Conservation (phyloP, 2,329 filamentous ascomycete genomes). For the Pestalotiopsis sp. region DNA sequence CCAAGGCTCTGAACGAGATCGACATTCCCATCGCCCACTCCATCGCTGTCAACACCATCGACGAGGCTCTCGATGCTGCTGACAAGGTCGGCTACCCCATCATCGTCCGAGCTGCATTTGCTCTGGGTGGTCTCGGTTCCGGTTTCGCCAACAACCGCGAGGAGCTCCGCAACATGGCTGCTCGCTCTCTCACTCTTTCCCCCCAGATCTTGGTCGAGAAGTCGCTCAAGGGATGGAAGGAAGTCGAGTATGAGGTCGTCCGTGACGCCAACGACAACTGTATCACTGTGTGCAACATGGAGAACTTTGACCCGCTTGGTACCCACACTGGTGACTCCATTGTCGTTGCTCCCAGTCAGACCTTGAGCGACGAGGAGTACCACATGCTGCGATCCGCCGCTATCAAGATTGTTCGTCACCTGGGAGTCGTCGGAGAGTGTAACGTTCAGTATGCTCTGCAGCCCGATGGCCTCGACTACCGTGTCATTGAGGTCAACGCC, state of each 20-base stretch:
- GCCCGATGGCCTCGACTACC: slow-evolving; percentile 95
- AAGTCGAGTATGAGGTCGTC: slow-evolving; percentile 98
- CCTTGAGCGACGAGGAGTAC: slow-evolving; percentile 96
- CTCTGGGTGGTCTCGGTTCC: slow-evolving; percentile 92
- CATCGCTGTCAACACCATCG: slow-evolving; percentile 87
- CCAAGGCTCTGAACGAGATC: slow-evolving; percentile 95
- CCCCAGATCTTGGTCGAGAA: slow-evolving; percentile 98
- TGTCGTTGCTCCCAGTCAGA: slow-evolving; percentile 95
- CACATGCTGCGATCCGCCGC: slow-evolving; percentile 98
- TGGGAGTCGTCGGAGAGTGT: slow-evolving; percentile 97
- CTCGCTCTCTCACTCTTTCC: slow-evolving; percentile 87
- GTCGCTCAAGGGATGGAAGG: slow-evolving; percentile 99
- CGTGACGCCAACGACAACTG: slow-evolving; percentile 98
- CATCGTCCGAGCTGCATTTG: slow-evolving; percentile 96
- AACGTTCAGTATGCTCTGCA: slow-evolving; percentile 98
- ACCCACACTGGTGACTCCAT: slow-evolving; percentile 99
- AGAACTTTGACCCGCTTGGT: slow-evolving; percentile 97
- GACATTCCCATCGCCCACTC: slow-evolving; percentile 97
- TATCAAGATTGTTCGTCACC: slow-evolving; percentile 97
- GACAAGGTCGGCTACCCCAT: slow-evolving; percentile 91
- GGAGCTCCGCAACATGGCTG: slow-evolving; percentile 91
- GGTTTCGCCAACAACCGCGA: slow-evolving; percentile 94
- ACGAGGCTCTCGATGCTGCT: slow-evolving; percentile 89
- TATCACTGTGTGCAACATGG: slow-evolving; percentile 98
- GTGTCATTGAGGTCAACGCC: slow-evolving; percentile 98